Evolutionary conservation across 768 basidiomycete genomes (phyloP), one percentile per base, ranked within the genome.

Genomic region (Pleurotus citrinopileatus): DNA sequence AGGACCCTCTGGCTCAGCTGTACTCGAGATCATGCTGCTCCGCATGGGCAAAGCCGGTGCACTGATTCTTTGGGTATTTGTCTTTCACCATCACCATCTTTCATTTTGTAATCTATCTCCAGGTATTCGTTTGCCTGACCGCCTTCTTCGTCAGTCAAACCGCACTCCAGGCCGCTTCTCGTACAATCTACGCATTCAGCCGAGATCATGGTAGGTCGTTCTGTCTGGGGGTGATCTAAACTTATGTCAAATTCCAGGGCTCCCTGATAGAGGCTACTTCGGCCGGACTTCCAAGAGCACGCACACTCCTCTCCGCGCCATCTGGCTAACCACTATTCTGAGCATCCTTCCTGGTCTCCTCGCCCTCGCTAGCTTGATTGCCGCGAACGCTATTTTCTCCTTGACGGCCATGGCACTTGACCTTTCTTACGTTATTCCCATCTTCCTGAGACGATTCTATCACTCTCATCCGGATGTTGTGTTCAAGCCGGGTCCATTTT

Each of bases 401-500:
- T 77, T 94, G 61, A 88, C 84, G 1, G 87, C 87, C 9, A 88
- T 91, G 70, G 86, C 85, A 3, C 77, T 87, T 32, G 89, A 93
- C 65, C 61, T 86, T 54, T 53, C 52, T 60, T 94, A 94, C 64
- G 82, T 91, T 61, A 88, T 92, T 56, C 91, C 91, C 3, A 91
- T 94, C 60, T 80, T 85, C 65, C 75, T 86, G 68, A 81, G 90
- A 37, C 76, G 90, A 26, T 63, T 84, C 25, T 90, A 77, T 67
- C 71, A 76, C 58, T 76, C 83, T 52, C 91, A 93, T 62, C 87
- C 89, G 0, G 90, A 93, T 44, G 91, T 94, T 32, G 75, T 79
- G 61, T 94, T 94, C 76, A 84, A 80, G 56, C 91, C 91, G 3
- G 91, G 91, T 9, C 91, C 91, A 4, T 92, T 93, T 72, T 92